Percentiles rank a stretch among this genome's conserved stretches.
phyloP scores from a whole-genome alignment of 2,329 filamentous ascomycete genomes.

The Penicillium palitans region DNA sequence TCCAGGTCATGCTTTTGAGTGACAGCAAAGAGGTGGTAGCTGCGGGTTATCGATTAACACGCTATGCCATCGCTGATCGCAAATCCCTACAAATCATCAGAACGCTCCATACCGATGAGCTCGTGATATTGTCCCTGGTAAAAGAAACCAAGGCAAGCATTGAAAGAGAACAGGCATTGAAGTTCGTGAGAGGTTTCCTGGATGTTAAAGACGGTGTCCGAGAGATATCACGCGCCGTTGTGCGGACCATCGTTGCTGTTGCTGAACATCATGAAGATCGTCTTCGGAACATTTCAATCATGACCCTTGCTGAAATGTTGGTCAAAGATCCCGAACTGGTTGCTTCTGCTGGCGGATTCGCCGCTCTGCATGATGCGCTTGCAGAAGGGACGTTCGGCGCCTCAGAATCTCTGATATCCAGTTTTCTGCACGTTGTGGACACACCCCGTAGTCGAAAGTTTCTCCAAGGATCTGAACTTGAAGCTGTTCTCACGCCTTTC shows the following conservation, averaged over 20 bases:
- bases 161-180: conserved; percentile 93
- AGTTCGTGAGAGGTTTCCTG: conserved; percentile 91
- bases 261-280: conserved; percentile 85
- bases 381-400: conserved; percentile 89
- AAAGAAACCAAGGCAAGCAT: conserved; percentile 97
- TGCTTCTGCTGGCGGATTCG: conserved; percentile 79
- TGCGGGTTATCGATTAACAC: conserved; percentile 86
- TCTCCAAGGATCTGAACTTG: conserved; percentile 83
- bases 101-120: conserved; percentile 82
- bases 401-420: conserved; percentile 80
- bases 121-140: conserved; percentile 87
- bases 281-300: conserved; percentile 82
- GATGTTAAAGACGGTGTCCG: conserved; percentile 90
- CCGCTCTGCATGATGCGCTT: conserved; percentile 85
- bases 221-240: conserved; percentile 82
- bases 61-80: conserved; percentile 91
- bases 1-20: conserved; percentile 94
- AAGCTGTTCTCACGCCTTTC: conserved; percentile 86
- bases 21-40: conserved; percentile 95
- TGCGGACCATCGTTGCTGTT: conserved; percentile 85
- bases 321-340: conserved; percentile 80
- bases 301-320: conserved; percentile 89
- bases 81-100: conserved; percentile 87
- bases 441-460: conserved; percentile 76
- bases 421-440: conserved; percentile 89